Evolutionary conservation across 257 asterid species (phyloP).

Genomic region (Henckelia pumila): DNA sequence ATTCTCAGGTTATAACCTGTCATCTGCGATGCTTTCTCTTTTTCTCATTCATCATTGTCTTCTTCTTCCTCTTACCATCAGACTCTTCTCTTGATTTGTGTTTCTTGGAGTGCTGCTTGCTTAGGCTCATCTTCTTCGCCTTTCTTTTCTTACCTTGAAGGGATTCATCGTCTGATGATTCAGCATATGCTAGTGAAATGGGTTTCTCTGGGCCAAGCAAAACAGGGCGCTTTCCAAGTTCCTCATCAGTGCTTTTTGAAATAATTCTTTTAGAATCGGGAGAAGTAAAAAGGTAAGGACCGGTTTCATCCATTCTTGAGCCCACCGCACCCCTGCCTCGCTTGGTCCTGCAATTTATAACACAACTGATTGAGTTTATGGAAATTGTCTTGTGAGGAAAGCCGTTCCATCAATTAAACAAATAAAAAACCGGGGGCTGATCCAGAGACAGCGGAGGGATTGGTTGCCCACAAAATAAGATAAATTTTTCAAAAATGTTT

Average conservation of each 20-base stretch:
- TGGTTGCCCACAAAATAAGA: too few relatives aligned
- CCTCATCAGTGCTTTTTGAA: constrained; percentile 30
- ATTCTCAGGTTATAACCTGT: constrained; percentile 12
- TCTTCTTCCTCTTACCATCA: constrained; percentile 42
- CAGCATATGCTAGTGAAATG: constrained; percentile 27
- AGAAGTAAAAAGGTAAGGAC: constrained; percentile 66
- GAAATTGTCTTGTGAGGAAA: neutral
- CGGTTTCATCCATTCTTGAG: constrained; percentile 94
- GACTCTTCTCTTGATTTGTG: constrained; percentile 59
- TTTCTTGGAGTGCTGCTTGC: constrained; percentile 46
- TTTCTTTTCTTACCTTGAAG: constrained; percentile 28
- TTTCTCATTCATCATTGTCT: constrained; percentile 47
- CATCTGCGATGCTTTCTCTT: constrained; percentile 38
- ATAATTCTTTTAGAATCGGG: constrained; percentile 32
- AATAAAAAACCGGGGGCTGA: too few relatives aligned
- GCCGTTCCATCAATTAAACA: neutral
- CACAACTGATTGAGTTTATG: neutral
- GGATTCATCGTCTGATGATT: constrained; percentile 55
- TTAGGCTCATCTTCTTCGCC: constrained; percentile 32
- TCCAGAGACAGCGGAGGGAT: too few relatives aligned
- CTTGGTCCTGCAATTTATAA: constrained; percentile 52
- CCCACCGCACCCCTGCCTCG: constrained; percentile 97
- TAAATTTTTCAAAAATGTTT: neutral
- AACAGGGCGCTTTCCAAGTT: neutral
- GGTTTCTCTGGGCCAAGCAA: constrained; percentile 46